Evolutionary conservation across 305 asterid genomes (phyloP).

Genomic region (Ruellia speciosa): DNA sequence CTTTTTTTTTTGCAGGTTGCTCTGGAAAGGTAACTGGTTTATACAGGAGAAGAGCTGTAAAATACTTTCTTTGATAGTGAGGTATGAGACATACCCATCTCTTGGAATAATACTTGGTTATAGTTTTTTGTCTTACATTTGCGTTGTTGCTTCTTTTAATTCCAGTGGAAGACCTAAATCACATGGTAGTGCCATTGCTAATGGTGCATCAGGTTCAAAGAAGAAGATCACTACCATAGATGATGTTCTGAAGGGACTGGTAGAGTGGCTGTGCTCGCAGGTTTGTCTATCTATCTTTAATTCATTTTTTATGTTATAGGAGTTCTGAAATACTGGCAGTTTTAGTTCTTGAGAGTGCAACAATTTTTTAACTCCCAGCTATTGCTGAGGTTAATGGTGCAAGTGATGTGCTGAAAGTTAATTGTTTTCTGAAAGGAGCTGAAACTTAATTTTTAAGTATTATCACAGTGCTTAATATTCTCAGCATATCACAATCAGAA

Average conservation of each 20-base stretch:
- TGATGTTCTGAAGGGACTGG: slow-evolving; percentile 79
- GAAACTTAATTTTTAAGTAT: no score
- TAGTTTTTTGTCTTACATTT: slow-evolving; percentile 17
- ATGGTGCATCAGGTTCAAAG: slow-evolving; percentile 53
- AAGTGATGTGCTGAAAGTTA: neutral
- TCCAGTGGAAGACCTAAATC: slow-evolving; percentile 74
- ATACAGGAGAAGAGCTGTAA: slow-evolving; percentile 91
- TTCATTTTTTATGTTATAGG: slow-evolving; percentile 13
- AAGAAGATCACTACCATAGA: slow-evolving; percentile 43
- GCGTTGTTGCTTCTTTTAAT: slow-evolving; percentile 23
- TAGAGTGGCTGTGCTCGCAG: slow-evolving; percentile 90
- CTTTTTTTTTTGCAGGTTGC: slow-evolving; percentile 50
- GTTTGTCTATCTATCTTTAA: slow-evolving; percentile 31
- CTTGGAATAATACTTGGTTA: slow-evolving; percentile 11
- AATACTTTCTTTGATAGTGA: slow-evolving; percentile 74
- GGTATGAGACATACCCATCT: slow-evolving; percentile 37
- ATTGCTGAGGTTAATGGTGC: neutral
- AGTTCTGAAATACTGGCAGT: neutral
- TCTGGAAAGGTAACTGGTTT: slow-evolving; percentile 91
- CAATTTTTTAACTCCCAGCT: neutral
- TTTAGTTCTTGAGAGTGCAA: neutral
- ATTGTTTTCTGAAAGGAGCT: no score
- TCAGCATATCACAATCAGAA: no score
- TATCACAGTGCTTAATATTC: no score
- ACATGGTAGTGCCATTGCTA: slow-evolving; percentile 34